Evolutionary conservation across 2,329 filamentous ascomycete species (phyloP).

Genomic region (Clarireedia hainanense): DNA sequence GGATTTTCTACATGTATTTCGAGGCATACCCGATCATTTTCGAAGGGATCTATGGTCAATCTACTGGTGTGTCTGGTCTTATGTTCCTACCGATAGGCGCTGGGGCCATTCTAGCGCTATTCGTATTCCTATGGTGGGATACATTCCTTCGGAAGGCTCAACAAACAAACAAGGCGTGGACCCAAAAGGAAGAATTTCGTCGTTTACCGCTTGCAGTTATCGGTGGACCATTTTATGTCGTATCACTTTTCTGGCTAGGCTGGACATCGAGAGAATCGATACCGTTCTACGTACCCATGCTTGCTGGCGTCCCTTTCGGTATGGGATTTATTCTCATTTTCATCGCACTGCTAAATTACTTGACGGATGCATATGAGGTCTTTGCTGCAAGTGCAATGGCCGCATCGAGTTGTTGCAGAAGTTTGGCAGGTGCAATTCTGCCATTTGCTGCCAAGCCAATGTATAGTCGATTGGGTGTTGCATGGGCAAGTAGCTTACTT

Average conservation of each 20-base stretch:
- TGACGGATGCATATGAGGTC: conserved; percentile 48
- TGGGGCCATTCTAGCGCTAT: conserved; percentile 44
- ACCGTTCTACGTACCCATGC: conserved; percentile 47
- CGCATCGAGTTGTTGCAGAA: conserved; percentile 32
- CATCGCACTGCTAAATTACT: conserved; percentile 53
- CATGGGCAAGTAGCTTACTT: conserved; percentile 39
- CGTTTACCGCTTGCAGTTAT: conserved; percentile 41
- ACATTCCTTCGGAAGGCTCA: conserved; percentile 43
- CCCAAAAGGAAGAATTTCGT: conserved; percentile 42
- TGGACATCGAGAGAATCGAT: conserved; percentile 46
- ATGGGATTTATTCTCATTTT: conserved; percentile 46
- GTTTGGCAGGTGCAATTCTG: conserved; percentile 36
- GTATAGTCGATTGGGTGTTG: conserved; percentile 38
- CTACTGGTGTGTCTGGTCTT: conserved; percentile 47
- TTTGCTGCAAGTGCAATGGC: conserved; percentile 50
- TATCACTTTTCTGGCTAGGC: conserved; percentile 51
- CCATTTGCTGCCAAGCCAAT: conserved; percentile 41
- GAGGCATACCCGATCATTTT: conserved; percentile 60
- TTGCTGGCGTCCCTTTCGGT: conserved; percentile 49
- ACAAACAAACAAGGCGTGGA: conserved; percentile 37
- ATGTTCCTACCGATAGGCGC: conserved; percentile 48
- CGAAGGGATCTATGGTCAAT: conserved; percentile 50
- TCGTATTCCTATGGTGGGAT: conserved; percentile 43
- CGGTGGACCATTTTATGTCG: conserved; percentile 35
- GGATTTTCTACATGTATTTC: conserved; percentile 56